phyloP scores from a whole-genome alignment of 495 filamentous ascomycete species.

The Neurospora sp. region DNA sequence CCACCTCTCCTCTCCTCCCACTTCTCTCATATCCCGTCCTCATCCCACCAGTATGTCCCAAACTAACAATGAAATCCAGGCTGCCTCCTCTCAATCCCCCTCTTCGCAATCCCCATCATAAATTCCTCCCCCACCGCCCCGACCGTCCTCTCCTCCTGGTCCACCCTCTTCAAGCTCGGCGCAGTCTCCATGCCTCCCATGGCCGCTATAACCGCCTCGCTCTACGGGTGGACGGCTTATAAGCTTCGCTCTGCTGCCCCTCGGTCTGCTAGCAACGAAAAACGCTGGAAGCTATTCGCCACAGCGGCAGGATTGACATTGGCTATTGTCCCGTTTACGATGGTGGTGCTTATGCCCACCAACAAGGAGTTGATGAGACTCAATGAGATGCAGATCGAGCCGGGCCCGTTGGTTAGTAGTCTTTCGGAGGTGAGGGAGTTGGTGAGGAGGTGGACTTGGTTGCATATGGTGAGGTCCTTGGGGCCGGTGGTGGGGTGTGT shows the following conservation, averaged over 20 bases:
- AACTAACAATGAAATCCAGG: background rate
- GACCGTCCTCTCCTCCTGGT: background rate
- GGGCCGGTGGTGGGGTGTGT: background rate
- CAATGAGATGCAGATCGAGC: background rate
- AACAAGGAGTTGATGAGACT: slow-evolving; percentile 21
- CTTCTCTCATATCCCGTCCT: background rate
- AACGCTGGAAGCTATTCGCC: background rate
- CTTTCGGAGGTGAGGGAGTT: background rate
- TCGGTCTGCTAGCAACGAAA: background rate
- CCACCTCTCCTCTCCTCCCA: background rate
- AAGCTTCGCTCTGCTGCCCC: background rate
- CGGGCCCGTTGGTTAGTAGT: background rate
- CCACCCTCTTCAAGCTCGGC: background rate
- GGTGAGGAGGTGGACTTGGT: background rate
- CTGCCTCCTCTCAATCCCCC: background rate
- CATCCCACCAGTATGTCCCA: background rate
- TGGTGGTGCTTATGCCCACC: slow-evolving; percentile 18
- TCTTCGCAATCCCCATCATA: background rate
- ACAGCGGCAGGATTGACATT: slow-evolving; percentile 4
- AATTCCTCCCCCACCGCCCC: background rate
- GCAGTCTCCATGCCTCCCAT: background rate
- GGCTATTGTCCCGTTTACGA: slow-evolving; percentile 24
- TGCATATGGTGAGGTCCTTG: background rate
- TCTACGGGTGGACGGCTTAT: background rate
- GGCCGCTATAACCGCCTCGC: background rate